phyloP scores from a whole-genome alignment of 805 yeast species.

The Kodamaea leandrae region DNA sequence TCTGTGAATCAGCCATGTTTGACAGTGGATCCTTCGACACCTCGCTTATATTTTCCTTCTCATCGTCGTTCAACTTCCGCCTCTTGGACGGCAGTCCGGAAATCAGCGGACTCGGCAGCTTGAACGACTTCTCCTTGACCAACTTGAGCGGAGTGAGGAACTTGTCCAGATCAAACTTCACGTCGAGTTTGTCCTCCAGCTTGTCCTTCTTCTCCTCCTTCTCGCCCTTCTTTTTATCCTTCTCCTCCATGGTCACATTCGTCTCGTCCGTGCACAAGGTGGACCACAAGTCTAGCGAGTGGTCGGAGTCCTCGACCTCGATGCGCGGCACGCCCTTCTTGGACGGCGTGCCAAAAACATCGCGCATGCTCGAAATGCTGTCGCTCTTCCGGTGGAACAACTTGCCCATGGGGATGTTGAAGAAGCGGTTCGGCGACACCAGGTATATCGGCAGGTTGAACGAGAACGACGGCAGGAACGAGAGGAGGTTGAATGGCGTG shows the following conservation, averaged over 20 bases:
- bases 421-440: slow-evolving; percentile 36
- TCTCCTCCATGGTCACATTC: neutral
- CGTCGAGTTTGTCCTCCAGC: slow-evolving; percentile 17
- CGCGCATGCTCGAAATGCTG: slow-evolving; percentile 11
- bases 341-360: slow-evolving; percentile 15
- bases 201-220: slow-evolving; percentile 10
- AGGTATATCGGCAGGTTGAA: slow-evolving; percentile 35
- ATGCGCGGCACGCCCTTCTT: slow-evolving; percentile 4
- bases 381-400: slow-evolving; percentile 11
- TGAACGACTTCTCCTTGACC: slow-evolving; percentile 1
- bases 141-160: slow-evolving; percentile 36
- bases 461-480: slow-evolving; percentile 44
- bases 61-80: slow-evolving; percentile 1
- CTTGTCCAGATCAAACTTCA: slow-evolving; percentile 12
- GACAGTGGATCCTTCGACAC: too few species aligned
- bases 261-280: slow-evolving; percentile 22
- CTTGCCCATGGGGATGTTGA: slow-evolving; percentile 23
- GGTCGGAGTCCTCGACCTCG: slow-evolving; percentile 10
- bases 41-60: slow-evolving; percentile 1
- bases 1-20: too few species aligned
- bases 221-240: neutral
- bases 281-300: slow-evolving; percentile 30
- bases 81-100: neutral
- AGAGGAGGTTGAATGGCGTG: slow-evolving; percentile 38
- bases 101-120: neutral